Evolutionary conservation across 2,329 filamentous ascomycete species (phyloP), one percentile per base, ranked within the genome.

Genomic region (Xylaria sp.): DNA sequence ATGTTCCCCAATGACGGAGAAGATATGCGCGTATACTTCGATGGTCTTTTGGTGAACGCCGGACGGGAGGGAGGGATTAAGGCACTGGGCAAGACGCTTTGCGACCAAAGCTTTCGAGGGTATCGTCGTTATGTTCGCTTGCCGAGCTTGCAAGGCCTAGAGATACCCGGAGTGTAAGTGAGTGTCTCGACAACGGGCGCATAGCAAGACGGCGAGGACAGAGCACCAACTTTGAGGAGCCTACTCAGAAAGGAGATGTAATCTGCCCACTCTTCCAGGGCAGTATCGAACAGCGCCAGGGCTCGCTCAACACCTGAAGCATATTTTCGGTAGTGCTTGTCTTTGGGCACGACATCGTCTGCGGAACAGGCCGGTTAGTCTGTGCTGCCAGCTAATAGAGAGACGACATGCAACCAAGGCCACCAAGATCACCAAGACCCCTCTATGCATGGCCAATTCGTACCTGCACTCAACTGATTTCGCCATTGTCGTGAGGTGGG

Each of bases 241-340:
- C 94, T 90, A 78, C 93, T 97, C 65, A 99, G 84, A 80, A 98
- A 99, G 20, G 95, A 97, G 77, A 99, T 99, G 79, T 99, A 99
- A 83, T 99, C 96, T 58, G 97, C 96, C 96, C 96, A 99, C 89
- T 99, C 96, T 82, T 98, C 94, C 74, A 98, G 86, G 37, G 94
- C 90, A 18, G 93, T 94, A 79, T 99, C 96, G 83, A 98, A 99
- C 41, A 97, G 86, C 55, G 92, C 89, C 71, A 99, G 87, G 41
- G 94, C 92, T 80, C 94, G 90, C 78, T 98, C 95, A 73, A 99
- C 91, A 68, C 90, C 92, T 58, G 91, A 89, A 54, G 94, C 94
- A 88, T 98, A 99, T 80, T 94, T 92, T 74, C 94, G 93, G 79
- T 93, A 95, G 63, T 86, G 81, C 80, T 91, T 91, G 81, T 91